Percentiles rank a stretch among this genome's conserved stretches.
These are phyloP conservation scores for Stygiomarasmius scandens DNA, from an alignment of 1,284 basidiomycete genomes.

Conservation along the genomic window DNA sequence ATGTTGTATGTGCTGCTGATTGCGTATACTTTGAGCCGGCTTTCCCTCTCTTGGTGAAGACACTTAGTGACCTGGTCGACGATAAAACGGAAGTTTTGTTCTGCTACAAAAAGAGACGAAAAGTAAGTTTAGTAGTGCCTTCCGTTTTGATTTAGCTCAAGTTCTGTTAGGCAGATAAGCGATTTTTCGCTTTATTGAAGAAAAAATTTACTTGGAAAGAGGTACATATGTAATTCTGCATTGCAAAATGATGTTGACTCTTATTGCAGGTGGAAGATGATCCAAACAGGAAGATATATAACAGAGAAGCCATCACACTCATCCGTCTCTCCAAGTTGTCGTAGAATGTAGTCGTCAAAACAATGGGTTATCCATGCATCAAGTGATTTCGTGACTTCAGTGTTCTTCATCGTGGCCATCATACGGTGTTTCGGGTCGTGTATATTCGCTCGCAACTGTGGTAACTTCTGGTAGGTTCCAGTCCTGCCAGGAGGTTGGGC, in stretches of 20 bases:
- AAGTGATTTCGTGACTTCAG: neutral
- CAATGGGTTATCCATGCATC: neutral
- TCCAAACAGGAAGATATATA: constrained; percentile 51
- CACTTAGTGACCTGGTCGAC: constrained; percentile 66
- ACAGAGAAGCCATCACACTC: constrained; percentile 59
- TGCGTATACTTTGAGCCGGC: constrained; percentile 97
- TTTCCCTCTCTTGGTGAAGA: constrained; percentile 86
- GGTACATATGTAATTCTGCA: constrained; percentile 36
- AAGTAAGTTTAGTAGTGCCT: constrained; percentile 48
- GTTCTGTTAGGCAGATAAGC: constrained; percentile 76
- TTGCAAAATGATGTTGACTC: neutral
- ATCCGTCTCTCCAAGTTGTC: constrained; percentile 39
- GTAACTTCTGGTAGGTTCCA: constrained; percentile 9
- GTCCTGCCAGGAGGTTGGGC: constrained; percentile 2
- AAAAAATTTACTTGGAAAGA: constrained; percentile 82
- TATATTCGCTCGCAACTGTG: constrained; percentile 14
- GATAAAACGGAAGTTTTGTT: constrained; percentile 75
- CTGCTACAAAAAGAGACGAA: constrained; percentile 93
- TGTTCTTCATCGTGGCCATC: constrained; percentile 10
- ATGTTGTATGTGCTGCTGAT: constrained; percentile 84
- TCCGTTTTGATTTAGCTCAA: neutral
- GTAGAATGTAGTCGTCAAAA: neutral
- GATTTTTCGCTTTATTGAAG: constrained; percentile 84
- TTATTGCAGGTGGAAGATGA: constrained; percentile 51
- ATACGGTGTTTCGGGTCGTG: constrained; percentile 15